Evolutionary conservation across 2,329 filamentous ascomycete species (phyloP).

Genomic region (Venturiaceae sp.): DNA sequence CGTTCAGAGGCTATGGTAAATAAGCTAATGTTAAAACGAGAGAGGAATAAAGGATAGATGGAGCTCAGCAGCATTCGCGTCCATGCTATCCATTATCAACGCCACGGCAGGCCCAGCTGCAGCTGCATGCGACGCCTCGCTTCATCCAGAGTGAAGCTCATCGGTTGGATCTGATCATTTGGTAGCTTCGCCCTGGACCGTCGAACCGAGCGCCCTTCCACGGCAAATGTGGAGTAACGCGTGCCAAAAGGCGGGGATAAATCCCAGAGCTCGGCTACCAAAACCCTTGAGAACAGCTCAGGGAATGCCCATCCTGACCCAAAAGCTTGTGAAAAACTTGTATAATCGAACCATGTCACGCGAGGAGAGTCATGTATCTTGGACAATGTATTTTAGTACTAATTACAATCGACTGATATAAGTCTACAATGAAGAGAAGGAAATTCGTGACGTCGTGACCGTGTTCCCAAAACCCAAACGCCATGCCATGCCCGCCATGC

Average conservation of each 20-base stretch:
- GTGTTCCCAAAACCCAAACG: background rate
- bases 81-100: too few species aligned
- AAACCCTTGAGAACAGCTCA: too few species aligned
- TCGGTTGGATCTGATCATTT: background rate
- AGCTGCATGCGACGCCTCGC: background rate
- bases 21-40: too few species aligned
- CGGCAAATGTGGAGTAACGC: background rate
- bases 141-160: background rate
- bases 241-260: background rate
- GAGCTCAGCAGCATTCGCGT: too few species aligned
- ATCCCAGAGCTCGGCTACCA: background rate
- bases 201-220: conserved; percentile 1
- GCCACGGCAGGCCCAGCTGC: background rate
- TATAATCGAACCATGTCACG: background rate
- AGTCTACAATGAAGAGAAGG: background rate
- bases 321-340: background rate
- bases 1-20: background rate
- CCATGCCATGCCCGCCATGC: background rate
- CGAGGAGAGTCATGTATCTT: background rate
- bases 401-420: background rate
- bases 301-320: background rate
- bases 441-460: background rate
- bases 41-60: too few species aligned
- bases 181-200: background rate
- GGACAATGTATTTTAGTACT: background rate